phyloP scores from a whole-genome alignment of 495 filamentous ascomycete genomes.

The Antarctomyces pellizariae region DNA sequence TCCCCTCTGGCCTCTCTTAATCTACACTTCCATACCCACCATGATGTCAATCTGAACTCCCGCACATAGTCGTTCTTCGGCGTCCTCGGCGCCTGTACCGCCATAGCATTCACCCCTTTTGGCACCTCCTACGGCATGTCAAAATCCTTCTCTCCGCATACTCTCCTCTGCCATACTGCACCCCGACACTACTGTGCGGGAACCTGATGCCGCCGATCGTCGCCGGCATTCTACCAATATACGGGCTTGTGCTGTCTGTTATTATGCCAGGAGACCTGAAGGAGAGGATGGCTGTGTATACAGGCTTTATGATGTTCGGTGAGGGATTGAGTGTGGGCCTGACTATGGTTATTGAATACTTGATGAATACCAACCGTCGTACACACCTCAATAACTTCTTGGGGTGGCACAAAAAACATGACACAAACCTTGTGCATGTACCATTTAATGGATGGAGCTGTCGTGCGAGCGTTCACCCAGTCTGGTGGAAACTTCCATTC shows the following conservation, averaged over 20 bases:
- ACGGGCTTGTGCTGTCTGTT: conserved; percentile 24
- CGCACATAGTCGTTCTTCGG: conserved; percentile 23
- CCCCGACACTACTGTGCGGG: conserved; percentile 53
- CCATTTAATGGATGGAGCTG: too few species aligned
- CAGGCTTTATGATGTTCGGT: conserved; percentile 22
- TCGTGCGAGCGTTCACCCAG: too few species aligned
- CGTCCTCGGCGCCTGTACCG: conserved; percentile 23
- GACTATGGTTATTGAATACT: too few species aligned
- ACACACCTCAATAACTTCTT: too few species aligned
- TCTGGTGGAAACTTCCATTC: too few species aligned
- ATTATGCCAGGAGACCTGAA: conserved; percentile 20
- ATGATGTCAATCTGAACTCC: background rate
- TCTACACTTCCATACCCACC: background rate
- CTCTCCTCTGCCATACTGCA: conserved; percentile 46
- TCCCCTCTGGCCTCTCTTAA: background rate
- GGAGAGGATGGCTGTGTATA: conserved; percentile 23
- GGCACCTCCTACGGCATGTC: conserved; percentile 89
- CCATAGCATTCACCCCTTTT: conserved; percentile 47
- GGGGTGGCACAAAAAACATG: too few species aligned
- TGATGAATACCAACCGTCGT: too few species aligned
- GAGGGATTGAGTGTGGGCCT: conserved; percentile 24
- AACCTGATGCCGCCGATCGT: conserved; percentile 46
- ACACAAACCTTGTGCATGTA: too few species aligned
- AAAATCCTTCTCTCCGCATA: conserved; percentile 10
- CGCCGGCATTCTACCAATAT: conserved; percentile 52